Evolutionary conservation across 2,329 filamentous ascomycete species (phyloP).

Genomic region (Leptographium galeiforme): DNA sequence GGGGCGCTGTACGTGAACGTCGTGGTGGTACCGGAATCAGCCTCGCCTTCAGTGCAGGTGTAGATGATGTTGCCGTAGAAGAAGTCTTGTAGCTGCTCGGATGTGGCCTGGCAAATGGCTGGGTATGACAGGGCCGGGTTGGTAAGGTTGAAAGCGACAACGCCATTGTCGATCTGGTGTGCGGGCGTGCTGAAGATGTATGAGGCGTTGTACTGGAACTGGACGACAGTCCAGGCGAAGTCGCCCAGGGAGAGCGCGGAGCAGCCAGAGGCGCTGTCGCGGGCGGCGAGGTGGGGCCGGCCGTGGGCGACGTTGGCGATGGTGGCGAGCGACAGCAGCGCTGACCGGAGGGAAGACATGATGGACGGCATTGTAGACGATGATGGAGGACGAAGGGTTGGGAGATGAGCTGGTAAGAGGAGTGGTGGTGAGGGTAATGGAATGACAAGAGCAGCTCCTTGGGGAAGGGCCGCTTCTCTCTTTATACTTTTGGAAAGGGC

Average conservation of each 20-base stretch:
- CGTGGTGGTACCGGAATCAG: constrained; percentile 14
- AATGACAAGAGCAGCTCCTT: no score
- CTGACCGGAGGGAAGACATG: neutral
- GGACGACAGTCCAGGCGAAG: constrained; percentile 27
- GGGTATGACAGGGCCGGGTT: constrained; percentile 28
- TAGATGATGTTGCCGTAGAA: constrained; percentile 35
- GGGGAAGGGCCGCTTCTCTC: no score
- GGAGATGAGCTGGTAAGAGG: no score
- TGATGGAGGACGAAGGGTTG: neutral
- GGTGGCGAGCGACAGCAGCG: constrained; percentile 1
- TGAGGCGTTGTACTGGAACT: constrained; percentile 34
- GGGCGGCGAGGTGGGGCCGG: neutral
- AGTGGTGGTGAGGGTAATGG: no score
- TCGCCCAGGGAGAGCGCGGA: constrained; percentile 17
- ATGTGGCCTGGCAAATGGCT: constrained; percentile 25
- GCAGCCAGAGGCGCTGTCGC: constrained; percentile 16
- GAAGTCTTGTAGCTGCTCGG: constrained; percentile 30
- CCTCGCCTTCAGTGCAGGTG: constrained; percentile 22
- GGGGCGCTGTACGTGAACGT: constrained; percentile 30
- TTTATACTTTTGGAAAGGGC: no score
- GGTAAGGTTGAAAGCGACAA: constrained; percentile 33
- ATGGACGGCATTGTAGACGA: constrained; percentile 1
- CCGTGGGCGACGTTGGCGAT: neutral
- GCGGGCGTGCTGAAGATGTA: constrained; percentile 36
- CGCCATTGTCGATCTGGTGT: constrained; percentile 35